A percentile compares a stretch with the other conserved stretches of the same genome.
phyloP scores from a whole-genome alignment of 768 basidiomycete genomes.

The Auricularia sp. region DNA sequence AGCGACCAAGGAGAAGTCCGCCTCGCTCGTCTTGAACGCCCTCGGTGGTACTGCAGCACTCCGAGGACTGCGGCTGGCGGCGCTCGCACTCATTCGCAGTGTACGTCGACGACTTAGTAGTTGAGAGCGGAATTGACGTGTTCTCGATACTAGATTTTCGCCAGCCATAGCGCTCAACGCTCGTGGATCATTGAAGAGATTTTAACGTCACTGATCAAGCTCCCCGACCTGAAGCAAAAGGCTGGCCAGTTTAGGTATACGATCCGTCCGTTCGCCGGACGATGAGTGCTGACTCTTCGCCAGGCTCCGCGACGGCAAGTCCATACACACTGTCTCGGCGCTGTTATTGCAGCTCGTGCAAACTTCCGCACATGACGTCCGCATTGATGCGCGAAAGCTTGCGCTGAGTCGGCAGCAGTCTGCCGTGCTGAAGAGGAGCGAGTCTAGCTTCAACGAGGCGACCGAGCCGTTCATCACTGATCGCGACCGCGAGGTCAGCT shows the following conservation, averaged over 20 bases:
- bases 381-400: slow-evolving; percentile 53
- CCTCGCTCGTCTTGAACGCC: slow-evolving; percentile 43
- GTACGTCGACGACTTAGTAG: slow-evolving; percentile 35
- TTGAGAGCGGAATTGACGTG: neutral
- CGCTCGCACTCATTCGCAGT: slow-evolving; percentile 72
- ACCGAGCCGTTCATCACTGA: slow-evolving; percentile 55
- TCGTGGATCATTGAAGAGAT: slow-evolving; percentile 99
- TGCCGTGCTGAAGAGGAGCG: slow-evolving; percentile 51
- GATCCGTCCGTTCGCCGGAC: neutral
- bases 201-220: slow-evolving; percentile 75
- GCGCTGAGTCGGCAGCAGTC: slow-evolving; percentile 54
- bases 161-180: slow-evolving; percentile 81
- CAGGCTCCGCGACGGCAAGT: slow-evolving; percentile 81
- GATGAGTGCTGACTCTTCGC: neutral
- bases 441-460: slow-evolving; percentile 39
- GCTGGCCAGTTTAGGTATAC: slow-evolving; percentile 79
- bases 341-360: slow-evolving; percentile 93
- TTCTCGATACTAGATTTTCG: slow-evolving; percentile 58
- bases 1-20: slow-evolving; percentile 41
- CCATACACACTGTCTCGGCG: slow-evolving; percentile 90
- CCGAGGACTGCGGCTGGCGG: slow-evolving; percentile 72
- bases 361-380: slow-evolving; percentile 84
- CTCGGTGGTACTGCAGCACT: slow-evolving; percentile 66
- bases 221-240: slow-evolving; percentile 82
- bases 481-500: slow-evolving; percentile 49